Evolutionary conservation across 306 rosid species (phyloP).

Genomic region (Fragaria iinumae): DNA sequence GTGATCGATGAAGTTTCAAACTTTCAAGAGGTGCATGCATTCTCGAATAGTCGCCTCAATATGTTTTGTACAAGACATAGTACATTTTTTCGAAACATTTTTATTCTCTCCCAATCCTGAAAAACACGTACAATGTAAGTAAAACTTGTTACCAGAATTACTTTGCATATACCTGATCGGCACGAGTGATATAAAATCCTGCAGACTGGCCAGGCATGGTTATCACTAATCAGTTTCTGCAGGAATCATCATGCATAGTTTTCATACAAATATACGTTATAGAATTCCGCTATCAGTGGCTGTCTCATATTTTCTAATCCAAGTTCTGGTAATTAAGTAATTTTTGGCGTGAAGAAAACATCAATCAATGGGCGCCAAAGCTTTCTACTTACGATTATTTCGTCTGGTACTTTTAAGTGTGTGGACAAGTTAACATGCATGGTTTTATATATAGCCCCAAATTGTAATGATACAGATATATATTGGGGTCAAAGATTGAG

Average conservation of each 20-base stretch:
- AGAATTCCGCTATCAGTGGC: background rate
- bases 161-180: background rate
- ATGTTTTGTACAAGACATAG: background rate
- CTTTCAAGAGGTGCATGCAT: background rate
- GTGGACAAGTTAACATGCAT: background rate
- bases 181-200: background rate
- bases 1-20: background rate
- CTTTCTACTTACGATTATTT: background rate
- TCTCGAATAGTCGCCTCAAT: background rate
- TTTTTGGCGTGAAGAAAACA: background rate
- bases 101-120: background rate
- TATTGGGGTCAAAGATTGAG: background rate
- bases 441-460: background rate
- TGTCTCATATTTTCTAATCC: background rate
- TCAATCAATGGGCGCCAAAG: background rate
- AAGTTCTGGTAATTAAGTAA: background rate
- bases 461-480: background rate
- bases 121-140: background rate
- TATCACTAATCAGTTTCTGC: background rate
- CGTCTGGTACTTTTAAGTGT: background rate
- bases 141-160: background rate
- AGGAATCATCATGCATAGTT: background rate
- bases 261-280: background rate
- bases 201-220: background rate
- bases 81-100: background rate